Evolutionary conservation across 371 early-diverging fungal genomes (phyloP).

Genomic region (Circinella umbellata): DNA sequence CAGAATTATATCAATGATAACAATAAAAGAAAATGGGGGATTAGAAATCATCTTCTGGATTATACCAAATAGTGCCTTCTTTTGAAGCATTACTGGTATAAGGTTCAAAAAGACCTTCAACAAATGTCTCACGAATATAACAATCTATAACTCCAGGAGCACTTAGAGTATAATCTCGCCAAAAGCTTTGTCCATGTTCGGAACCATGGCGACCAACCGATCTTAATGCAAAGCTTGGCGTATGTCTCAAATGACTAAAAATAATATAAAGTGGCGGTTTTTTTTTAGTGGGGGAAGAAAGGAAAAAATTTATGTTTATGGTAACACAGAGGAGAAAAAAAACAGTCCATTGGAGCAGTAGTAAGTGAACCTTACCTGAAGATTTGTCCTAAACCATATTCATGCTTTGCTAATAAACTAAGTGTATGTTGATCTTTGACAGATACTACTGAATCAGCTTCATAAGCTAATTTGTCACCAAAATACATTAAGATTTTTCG

Average conservation of each 20-base stretch:
- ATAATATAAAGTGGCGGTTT: neutral
- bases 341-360: too few relatives aligned
- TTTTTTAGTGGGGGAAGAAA: neutral
- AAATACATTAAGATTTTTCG: slow-evolving; percentile 49
- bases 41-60: neutral
- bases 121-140: slow-evolving; percentile 51
- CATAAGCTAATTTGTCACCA: slow-evolving; percentile 41
- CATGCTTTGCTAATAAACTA: slow-evolving; percentile 46
- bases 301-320: neutral
- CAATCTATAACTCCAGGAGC: slow-evolving; percentile 43
- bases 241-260: slow-evolving; percentile 37
- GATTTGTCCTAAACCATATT: slow-evolving; percentile 53
- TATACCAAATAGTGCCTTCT: slow-evolving; percentile 16
- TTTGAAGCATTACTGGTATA: slow-evolving; percentile 7
- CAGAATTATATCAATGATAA: too few relatives aligned
- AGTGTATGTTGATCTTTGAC: slow-evolving; percentile 40
- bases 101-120: slow-evolving; percentile 41
- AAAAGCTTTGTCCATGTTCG: slow-evolving; percentile 44
- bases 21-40: neutral
- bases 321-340: neutral
- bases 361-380: slow-evolving; percentile 34
- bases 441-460: slow-evolving; percentile 46
- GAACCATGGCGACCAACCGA: slow-evolving; percentile 48
- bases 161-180: slow-evolving; percentile 48
- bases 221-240: slow-evolving; percentile 47